These are phyloP conservation scores for Tetracladium setigerum DNA, from an alignment of 495 filamentous ascomycete species.

Conservation along the genomic window DNA sequence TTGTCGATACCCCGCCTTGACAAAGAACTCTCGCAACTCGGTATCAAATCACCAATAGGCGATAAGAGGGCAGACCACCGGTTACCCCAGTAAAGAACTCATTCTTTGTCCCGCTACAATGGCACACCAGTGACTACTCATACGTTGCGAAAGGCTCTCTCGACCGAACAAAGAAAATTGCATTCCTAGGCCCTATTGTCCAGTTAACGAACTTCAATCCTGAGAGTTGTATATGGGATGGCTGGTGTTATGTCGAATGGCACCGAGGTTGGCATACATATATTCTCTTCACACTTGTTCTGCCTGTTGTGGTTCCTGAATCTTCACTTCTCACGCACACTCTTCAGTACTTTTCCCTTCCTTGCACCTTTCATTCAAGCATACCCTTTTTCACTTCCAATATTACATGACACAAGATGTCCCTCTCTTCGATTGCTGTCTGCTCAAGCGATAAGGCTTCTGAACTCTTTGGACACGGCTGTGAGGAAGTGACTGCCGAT, in stretches of 20 bases:
- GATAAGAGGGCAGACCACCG: too few relatives aligned
- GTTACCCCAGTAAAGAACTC: too few relatives aligned
- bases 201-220: slow-evolving; percentile 1
- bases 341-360: not conserved
- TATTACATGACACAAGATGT: slow-evolving; percentile 10
- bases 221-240: slow-evolving; percentile 11
- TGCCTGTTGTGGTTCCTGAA: slow-evolving; percentile 14
- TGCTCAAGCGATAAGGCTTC: slow-evolving; percentile 2
- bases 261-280: slow-evolving; percentile 18
- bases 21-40: too few relatives aligned
- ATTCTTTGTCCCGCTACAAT: too few relatives aligned
- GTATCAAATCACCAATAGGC: too few relatives aligned
- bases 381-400: not conserved
- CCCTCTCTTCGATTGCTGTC: slow-evolving; percentile 9
- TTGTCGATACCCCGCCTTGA: too few relatives aligned
- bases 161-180: too few relatives aligned
- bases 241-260: slow-evolving; percentile 3
- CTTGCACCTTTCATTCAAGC: slow-evolving; percentile 1
- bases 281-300: slow-evolving; percentile 10
- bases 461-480: slow-evolving; percentile 10
- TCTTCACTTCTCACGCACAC: slow-evolving; percentile 9
- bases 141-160: too few relatives aligned
- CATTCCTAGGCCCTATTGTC: slow-evolving; percentile 11
- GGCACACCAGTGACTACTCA: too few relatives aligned
- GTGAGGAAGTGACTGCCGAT: slow-evolving; percentile 11